These are phyloP conservation scores for Lachnellula hyalina DNA, from an alignment of 2,329 filamentous ascomycete species.

Conservation along the genomic window DNA sequence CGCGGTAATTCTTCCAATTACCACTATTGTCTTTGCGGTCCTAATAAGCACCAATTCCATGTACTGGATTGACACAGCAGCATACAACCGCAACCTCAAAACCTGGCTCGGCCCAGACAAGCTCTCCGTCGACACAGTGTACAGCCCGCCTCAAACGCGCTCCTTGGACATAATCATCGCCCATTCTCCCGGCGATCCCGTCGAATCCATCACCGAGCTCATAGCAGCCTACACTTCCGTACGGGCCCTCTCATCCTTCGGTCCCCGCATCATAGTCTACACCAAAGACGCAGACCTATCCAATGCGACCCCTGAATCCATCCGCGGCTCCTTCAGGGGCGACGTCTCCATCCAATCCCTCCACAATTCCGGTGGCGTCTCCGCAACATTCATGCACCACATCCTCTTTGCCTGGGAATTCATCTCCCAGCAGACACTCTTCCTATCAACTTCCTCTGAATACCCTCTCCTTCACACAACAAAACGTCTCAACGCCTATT, in stretches of 20 bases:
- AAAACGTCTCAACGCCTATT: conserved; percentile 18
- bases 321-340: conserved; percentile 10
- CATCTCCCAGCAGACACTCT: conserved; percentile 41
- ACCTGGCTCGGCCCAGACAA: conserved; percentile 16
- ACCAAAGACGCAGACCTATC: conserved; percentile 21
- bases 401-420: conserved; percentile 38
- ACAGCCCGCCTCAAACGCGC: conserved; percentile 19
- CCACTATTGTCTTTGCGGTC: conserved; percentile 18
- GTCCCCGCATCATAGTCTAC: conserved; percentile 24
- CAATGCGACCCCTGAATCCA: conserved; percentile 1
- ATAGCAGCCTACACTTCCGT: conserved; percentile 16
- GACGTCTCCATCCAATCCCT: conserved; percentile 22
- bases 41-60: conserved; percentile 18
- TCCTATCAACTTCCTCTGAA: conserved; percentile 33
- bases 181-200: conserved; percentile 22
- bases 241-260: conserved; percentile 7
- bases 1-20: conserved; percentile 15
- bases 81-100: conserved; percentile 16
- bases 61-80: conserved; percentile 24
- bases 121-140: conserved; percentile 19
- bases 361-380: conserved; percentile 39
- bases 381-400: conserved; percentile 42
- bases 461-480: conserved; percentile 2
- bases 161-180: conserved; percentile 27
- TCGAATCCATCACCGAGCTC: conserved; percentile 15